These are phyloP conservation scores for Dicorynia guianensis DNA, from an alignment of 306 rosid genomes.

Conservation along the genomic window DNA sequence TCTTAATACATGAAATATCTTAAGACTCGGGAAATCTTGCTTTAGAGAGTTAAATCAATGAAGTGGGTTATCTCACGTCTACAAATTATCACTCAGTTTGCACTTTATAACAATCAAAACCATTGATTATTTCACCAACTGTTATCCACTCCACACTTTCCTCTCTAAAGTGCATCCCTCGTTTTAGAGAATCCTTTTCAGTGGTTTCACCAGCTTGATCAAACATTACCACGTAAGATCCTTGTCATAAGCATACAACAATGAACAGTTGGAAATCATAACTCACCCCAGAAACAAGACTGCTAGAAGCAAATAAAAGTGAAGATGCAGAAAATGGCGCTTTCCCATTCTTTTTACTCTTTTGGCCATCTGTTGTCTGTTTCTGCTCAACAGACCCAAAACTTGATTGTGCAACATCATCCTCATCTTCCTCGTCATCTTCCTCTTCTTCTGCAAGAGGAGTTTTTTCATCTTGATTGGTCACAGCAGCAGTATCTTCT, in stretches of 20 bases:
- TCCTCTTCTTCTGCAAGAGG: slow-evolving; percentile 50
- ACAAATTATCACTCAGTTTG: too few relatives aligned
- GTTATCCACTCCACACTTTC: too few relatives aligned
- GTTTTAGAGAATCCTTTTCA: too few relatives aligned
- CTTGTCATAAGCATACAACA: slow-evolving; percentile 31
- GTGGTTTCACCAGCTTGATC: slow-evolving; percentile 20
- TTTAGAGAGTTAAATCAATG: too few relatives aligned
- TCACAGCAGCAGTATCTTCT: slow-evolving; percentile 51
- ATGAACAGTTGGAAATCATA: slow-evolving; percentile 38
- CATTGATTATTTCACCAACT: too few relatives aligned
- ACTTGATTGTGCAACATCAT: slow-evolving; percentile 72
- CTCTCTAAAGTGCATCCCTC: too few relatives aligned
- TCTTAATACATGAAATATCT: slow-evolving; percentile 1
- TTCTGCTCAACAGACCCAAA: slow-evolving; percentile 78
- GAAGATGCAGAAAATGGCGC: slow-evolving; percentile 89
- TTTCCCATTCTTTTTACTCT: slow-evolving; percentile 64
- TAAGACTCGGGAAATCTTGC: not conserved
- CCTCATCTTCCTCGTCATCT: slow-evolving; percentile 60
- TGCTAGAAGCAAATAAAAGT: slow-evolving; percentile 73
- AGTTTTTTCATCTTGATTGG: slow-evolving; percentile 55
- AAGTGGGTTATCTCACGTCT: too few relatives aligned
- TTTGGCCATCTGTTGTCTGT: slow-evolving; percentile 48
- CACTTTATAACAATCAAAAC: too few relatives aligned
- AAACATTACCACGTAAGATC: not conserved
- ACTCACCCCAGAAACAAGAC: slow-evolving; percentile 86